Percentiles rank a stretch among this genome's conserved stretches.
Evolutionary conservation across 495 filamentous ascomycete species (phyloP).

Genomic region (Echria macrotheca): DNA sequence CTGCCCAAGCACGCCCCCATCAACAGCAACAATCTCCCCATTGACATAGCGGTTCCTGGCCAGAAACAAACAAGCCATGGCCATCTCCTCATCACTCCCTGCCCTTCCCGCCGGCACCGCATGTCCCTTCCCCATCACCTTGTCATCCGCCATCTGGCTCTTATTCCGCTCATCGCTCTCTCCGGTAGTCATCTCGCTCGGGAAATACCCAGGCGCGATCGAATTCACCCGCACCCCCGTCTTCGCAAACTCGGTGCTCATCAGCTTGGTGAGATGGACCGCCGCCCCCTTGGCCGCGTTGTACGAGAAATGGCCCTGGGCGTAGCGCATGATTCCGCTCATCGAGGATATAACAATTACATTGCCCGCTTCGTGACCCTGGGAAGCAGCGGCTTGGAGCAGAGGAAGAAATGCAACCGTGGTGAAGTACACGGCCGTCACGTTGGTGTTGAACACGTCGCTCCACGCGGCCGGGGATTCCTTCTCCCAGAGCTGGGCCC

Average conservation of each 20-base stretch:
- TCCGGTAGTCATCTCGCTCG: constrained; percentile 43
- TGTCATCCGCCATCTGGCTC: constrained; percentile 44
- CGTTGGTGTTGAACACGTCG: constrained; percentile 50
- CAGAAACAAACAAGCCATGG: constrained; percentile 50
- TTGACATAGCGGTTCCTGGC: constrained; percentile 57
- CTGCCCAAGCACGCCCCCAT: constrained; percentile 48
- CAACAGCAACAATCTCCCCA: constrained; percentile 55
- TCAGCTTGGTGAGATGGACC: constrained; percentile 54
- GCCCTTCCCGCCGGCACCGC: constrained; percentile 43
- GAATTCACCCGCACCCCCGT: constrained; percentile 54
- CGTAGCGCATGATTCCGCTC: constrained; percentile 47
- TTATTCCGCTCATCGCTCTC: constrained; percentile 34
- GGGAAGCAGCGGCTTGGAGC: constrained; percentile 41
- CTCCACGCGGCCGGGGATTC: constrained; percentile 43
- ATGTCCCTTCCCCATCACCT: constrained; percentile 48
- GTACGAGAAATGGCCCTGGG: constrained; percentile 52
- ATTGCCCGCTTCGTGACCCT: constrained; percentile 19
- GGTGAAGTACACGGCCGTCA: constrained; percentile 53
- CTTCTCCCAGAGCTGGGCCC: constrained; percentile 41
- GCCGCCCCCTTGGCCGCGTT: constrained; percentile 53
- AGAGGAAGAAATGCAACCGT: constrained; percentile 55
- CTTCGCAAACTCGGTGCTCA: constrained; percentile 47
- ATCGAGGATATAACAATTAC: constrained; percentile 48
- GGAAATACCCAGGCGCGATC: constrained; percentile 59
- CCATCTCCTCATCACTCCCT: constrained; percentile 54